These are phyloP conservation scores for Lyophyllum atratum DNA, from an alignment of 768 basidiomycete genomes.

Conservation along the genomic window DNA sequence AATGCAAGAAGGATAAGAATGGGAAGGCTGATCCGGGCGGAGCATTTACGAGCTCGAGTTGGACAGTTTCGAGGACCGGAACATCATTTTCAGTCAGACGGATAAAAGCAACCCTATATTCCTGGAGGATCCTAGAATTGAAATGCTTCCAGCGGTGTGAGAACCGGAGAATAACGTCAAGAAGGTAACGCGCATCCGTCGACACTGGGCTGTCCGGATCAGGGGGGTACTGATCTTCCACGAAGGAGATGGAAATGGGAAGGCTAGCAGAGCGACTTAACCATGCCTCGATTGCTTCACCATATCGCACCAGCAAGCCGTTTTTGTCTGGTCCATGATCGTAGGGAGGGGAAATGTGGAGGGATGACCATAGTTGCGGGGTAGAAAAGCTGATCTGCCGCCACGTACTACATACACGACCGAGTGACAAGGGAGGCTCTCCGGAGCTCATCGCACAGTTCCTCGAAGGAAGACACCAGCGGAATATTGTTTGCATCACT, in stretches of 20 bases:
- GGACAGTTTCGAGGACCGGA: neutral
- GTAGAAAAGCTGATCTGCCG: constrained; percentile 23
- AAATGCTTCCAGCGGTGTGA: neutral
- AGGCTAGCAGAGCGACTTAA: neutral
- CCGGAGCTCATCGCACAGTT: constrained; percentile 16
- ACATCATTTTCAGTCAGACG: neutral
- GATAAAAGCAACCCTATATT: neutral
- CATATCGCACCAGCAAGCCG: neutral
- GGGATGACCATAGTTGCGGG: constrained; percentile 25
- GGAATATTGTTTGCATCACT: neutral
- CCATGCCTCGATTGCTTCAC: neutral
- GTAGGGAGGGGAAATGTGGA: constrained; percentile 9
- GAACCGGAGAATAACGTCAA: neutral
- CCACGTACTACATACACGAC: constrained; percentile 30
- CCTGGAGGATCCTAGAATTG: neutral
- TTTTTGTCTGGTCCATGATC: neutral
- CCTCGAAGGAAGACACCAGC: constrained; percentile 12
- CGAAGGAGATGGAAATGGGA: neutral
- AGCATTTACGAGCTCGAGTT: neutral
- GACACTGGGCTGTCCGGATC: neutral
- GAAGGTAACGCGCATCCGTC: neutral
- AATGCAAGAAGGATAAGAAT: neutral
- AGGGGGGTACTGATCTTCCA: neutral
- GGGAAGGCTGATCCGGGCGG: neutral
- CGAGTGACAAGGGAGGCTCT: constrained; percentile 27